Base-by-base conservation (phyloP, 768 basidiomycete species). In the Sporobolomyces pararoseus region DNA sequence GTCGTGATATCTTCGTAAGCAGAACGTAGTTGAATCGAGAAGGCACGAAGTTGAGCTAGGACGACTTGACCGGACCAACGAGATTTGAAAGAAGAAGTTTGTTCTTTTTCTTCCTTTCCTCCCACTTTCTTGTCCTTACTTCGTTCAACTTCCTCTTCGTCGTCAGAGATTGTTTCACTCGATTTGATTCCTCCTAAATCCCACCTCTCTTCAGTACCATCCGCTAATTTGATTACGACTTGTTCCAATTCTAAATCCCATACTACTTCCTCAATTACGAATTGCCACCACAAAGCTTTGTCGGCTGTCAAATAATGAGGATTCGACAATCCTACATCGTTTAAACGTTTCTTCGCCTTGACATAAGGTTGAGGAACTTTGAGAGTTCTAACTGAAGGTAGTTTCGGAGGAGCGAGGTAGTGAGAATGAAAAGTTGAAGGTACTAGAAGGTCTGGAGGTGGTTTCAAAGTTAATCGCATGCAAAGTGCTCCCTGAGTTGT, bases 1-100 rank as follows among this genome's bases (percentile, higher is more conserved):
- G 47, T 64, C n/a, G 63, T 59, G 63, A 73, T 47, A 52, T 73
- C 71, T 35, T 73, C 71, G 64, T 65, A 73, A 4, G 67, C 71
- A 34, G 53, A 57, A 21, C 71, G 67, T 2, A 73, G 71, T 27
- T 69, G 53, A 59, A 63, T 4, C 39, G 31, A 35, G 32, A 73
- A 34, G 32, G 14, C 0, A 31, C 25, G 50, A 1, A 72, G 59
- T 7, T 19, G 42, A 17, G 46, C 57, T 10, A 52, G 47, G 25
- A 68, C 58, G 27, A 29, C 23, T 21, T 32, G 17, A 1, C 50
- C 32, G 2, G 62, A 59, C 61, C 61, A 66, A 7, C 31, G 37
- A 29, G 50, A 50, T 29, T 52, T 1, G 25, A 29, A 29, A n/a
- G 55, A 42, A 21, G 54, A 34, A 3, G 44, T 3, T 47, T 23